phyloP scores from a whole-genome alignment of 2,329 filamentous ascomycete genomes.

The Ceratocystis harringtonii region DNA sequence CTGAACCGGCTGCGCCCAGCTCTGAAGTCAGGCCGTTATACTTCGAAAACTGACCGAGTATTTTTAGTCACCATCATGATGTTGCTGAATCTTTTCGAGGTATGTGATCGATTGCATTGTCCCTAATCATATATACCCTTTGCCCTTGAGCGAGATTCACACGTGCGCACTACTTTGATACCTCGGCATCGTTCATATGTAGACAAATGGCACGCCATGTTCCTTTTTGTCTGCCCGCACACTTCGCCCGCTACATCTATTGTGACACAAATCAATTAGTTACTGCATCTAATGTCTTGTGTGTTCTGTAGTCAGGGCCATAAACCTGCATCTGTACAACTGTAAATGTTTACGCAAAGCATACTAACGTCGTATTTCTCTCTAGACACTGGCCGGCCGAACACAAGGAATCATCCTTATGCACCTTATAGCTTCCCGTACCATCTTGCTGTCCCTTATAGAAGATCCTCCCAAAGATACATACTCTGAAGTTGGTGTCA shows the following conservation, averaged over 20 bases:
- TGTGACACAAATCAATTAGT: too few species aligned
- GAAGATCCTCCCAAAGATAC: not conserved
- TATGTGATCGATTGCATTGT: constrained; percentile 2
- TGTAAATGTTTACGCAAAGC: not conserved
- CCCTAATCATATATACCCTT: not conserved
- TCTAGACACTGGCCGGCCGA: constrained; percentile 12
- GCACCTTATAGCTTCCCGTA: constrained; percentile 14
- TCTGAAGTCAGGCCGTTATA: constrained; percentile 5
- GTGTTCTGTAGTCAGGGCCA: too few species aligned
- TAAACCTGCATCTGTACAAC: not conserved
- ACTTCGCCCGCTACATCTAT: too few species aligned
- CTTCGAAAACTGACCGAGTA: constrained; percentile 5
- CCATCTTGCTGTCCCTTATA: constrained; percentile 5
- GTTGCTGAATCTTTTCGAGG: constrained; percentile 15
- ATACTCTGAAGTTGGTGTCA: constrained; percentile 1
- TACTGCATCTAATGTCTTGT: too few species aligned
- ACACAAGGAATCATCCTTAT: constrained; percentile 12
- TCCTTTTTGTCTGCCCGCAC: too few species aligned
- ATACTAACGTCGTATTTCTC: not conserved
- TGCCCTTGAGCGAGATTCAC: not conserved
- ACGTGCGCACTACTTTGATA: too few species aligned
- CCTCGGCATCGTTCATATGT: too few species aligned
- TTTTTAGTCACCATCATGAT: constrained; percentile 14
- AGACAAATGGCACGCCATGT: too few species aligned
- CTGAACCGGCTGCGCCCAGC: constrained; percentile 8